These are phyloP conservation scores for Pythium periplocum DNA, from an alignment of 352 stramenopile species.

Conservation along the genomic window DNA sequence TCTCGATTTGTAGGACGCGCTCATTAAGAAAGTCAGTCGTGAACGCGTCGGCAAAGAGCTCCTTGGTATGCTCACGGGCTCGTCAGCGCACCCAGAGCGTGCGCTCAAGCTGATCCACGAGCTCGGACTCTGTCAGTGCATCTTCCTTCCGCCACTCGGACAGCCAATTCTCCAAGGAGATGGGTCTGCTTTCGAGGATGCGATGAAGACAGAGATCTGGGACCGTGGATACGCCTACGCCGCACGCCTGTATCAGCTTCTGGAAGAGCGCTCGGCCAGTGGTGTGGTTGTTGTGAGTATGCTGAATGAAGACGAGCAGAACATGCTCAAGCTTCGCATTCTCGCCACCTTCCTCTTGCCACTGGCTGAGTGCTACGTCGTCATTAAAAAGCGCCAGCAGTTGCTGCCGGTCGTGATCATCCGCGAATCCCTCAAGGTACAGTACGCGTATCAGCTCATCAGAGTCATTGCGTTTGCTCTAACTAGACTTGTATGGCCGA, in stretches of 20 bases:
- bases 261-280: slow-evolving; percentile 8
- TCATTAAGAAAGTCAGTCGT: slow-evolving; percentile 72
- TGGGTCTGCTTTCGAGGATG: slow-evolving; percentile 11
- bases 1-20: slow-evolving; percentile 24
- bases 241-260: slow-evolving; percentile 33
- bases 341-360: slow-evolving; percentile 56
- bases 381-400: slow-evolving; percentile 49
- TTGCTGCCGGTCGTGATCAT: slow-evolving; percentile 42
- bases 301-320: slow-evolving; percentile 32
- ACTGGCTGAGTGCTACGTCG: slow-evolving; percentile 37
- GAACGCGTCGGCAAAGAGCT: slow-evolving; percentile 80
- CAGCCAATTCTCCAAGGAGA: slow-evolving; percentile 27
- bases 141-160: slow-evolving; percentile 51
- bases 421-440: slow-evolving; percentile 58
- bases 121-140: slow-evolving; percentile 35
- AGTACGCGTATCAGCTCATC: not conserved
- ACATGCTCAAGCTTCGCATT: slow-evolving; percentile 42
- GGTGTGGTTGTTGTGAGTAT: slow-evolving; percentile 24
- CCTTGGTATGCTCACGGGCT: slow-evolving; percentile 57
- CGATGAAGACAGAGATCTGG: slow-evolving; percentile 25
- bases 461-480: too few relatives aligned
- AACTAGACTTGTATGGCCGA: not conserved
- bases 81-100: slow-evolving; percentile 52
- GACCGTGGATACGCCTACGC: slow-evolving; percentile 35
- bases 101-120: slow-evolving; percentile 52